Conservation (phyloP, 2,329 filamentous ascomycete species). For the Juglanconis juglandina region DNA sequence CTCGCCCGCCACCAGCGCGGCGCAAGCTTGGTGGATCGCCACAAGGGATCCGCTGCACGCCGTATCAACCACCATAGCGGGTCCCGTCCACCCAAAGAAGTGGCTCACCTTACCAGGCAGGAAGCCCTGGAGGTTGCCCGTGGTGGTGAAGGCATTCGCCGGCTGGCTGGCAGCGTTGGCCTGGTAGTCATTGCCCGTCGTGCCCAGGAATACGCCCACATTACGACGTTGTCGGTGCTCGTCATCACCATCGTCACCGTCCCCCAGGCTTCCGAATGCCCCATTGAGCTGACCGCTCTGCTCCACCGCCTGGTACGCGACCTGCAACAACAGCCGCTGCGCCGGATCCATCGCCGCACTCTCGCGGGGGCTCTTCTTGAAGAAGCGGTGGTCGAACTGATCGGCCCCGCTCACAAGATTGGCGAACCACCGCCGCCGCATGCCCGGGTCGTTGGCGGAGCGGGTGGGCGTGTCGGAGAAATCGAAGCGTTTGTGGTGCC, state of each 20-base stretch:
- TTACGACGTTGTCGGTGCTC: conserved; percentile 5
- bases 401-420: conserved; percentile 25
- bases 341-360: conserved; percentile 36
- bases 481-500: neutral
- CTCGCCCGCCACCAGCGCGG: conserved; percentile 26
- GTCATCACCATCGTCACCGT: neutral
- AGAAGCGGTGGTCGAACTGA: conserved; percentile 39
- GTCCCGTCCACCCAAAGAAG: conserved; percentile 33
- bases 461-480: conserved; percentile 1
- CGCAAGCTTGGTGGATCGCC: conserved; percentile 35
- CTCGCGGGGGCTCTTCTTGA: conserved; percentile 35
- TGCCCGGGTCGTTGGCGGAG: neutral
- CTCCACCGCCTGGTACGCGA: conserved; percentile 38
- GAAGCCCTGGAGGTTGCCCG: conserved; percentile 26
- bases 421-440: conserved; percentile 17
- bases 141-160: conserved; percentile 32
- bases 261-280: neutral
- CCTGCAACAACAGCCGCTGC: conserved; percentile 35
- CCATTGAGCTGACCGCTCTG: conserved; percentile 19
- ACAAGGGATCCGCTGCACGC: conserved; percentile 36
- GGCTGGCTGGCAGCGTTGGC: conserved; percentile 34
- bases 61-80: conserved; percentile 29
- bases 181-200: conserved; percentile 35
- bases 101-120: conserved; percentile 28
- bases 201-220: conserved; percentile 36